Percentiles rank a stretch among this genome's conserved stretches.
Evolutionary conservation across 768 basidiomycete genomes (phyloP).

Genomic region (Trametes meyenii): DNA sequence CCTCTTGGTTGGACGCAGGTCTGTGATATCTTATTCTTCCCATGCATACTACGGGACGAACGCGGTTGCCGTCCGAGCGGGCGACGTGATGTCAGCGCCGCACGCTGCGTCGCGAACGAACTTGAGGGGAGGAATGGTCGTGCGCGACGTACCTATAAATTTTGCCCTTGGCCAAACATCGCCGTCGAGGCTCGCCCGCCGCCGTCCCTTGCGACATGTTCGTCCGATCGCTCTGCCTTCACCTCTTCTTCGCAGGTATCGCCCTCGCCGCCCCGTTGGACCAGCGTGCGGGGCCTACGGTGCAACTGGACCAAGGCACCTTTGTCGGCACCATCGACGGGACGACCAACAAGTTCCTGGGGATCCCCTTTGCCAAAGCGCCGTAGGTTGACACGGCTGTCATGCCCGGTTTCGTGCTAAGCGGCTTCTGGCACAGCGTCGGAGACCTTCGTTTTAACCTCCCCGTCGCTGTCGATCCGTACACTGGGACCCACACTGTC

Average conservation of each 20-base stretch:
- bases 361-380: conserved; percentile 23
- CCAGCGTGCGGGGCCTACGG: conserved; percentile 12
- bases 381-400: conserved; percentile 12
- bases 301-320: conserved; percentile 21
- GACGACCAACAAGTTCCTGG: conserved; percentile 19
- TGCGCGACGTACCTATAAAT: neutral
- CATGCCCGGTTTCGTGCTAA: neutral
- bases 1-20: neutral
- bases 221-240: conserved; percentile 12
- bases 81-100: neutral
- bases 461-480: conserved; percentile 30
- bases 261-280: conserved; percentile 12
- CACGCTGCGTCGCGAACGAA: neutral
- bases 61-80: neutral
- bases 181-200: neutral
- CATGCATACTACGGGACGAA: neutral
- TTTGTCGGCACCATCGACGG: conserved; percentile 20
- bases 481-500: conserved; percentile 40
- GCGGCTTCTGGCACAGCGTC: conserved; percentile 11
- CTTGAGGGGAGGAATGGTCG: neutral
- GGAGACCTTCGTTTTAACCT: conserved; percentile 30
- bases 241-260: neutral
- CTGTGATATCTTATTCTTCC: conserved; percentile 12
- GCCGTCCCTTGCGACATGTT: conserved; percentile 4
- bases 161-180: neutral